Conservation (phyloP, 2,329 filamentous ascomycete species). For the Hymenoscyphus fructigenus region DNA sequence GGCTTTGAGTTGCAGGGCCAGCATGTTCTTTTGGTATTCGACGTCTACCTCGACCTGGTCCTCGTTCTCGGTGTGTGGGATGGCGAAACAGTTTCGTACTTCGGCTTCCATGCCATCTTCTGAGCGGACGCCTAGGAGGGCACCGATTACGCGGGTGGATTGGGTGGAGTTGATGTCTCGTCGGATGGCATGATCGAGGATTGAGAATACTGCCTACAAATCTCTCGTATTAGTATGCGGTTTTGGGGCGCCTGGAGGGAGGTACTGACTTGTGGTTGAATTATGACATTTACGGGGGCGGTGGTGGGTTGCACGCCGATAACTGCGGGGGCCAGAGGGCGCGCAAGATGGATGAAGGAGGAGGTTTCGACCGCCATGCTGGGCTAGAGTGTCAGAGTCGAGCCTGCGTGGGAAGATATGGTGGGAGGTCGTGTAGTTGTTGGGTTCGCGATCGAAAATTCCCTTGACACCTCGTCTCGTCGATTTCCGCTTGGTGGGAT, state of each 20-base stretch:
- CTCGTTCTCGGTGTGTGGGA: conserved; percentile 96
- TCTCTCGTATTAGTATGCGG: conserved; percentile 15
- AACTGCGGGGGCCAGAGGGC: conserved; percentile 81
- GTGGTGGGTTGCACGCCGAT: conserved; percentile 81
- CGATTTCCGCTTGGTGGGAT: conserved; percentile 15
- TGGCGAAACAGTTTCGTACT: conserved; percentile 94
- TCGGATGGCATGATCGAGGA: conserved; percentile 92
- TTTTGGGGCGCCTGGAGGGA: background rate
- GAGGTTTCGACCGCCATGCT: conserved; percentile 77
- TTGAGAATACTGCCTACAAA: conserved; percentile 65
- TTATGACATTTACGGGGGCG: conserved; percentile 87
- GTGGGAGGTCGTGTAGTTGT: conserved; percentile 15
- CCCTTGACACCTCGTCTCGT: conserved; percentile 8
- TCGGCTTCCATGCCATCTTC: conserved; percentile 97
- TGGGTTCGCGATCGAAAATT: conserved; percentile 19
- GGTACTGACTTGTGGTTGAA: conserved; percentile 83
- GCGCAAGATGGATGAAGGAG: conserved; percentile 90
- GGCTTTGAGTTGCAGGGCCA: conserved; percentile 88
- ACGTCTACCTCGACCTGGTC: conserved; percentile 99
- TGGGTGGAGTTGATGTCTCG: conserved; percentile 64
- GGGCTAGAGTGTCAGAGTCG: conserved; percentile 40
- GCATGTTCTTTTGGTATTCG: conserved; percentile 99
- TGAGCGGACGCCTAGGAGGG: conserved; percentile 85
- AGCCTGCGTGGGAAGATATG: conserved; percentile 13
- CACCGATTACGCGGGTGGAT: conserved; percentile 94